phyloP scores from a whole-genome alignment of 2,329 filamentous ascomycete genomes.

The Sordariomycetes sp. region DNA sequence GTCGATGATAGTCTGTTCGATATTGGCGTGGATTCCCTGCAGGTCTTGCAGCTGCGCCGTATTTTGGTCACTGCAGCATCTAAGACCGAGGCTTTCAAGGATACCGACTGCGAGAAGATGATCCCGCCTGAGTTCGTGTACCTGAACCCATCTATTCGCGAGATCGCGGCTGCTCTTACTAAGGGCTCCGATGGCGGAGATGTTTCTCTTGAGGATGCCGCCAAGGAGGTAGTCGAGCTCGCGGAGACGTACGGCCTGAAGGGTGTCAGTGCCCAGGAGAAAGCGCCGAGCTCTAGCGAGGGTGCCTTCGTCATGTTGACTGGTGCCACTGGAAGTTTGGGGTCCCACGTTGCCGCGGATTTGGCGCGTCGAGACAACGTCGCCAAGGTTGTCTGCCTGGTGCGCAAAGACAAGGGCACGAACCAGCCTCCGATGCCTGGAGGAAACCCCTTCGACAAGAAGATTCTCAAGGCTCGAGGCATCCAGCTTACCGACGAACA shows the following conservation, averaged over 20 bases:
- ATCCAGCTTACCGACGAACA: constrained; percentile 6
- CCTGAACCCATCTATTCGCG: neutral
- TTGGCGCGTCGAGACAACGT: neutral
- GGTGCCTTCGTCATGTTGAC: neutral
- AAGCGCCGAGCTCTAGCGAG: neutral
- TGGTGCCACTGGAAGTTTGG: neutral
- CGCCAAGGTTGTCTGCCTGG: neutral
- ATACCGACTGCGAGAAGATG: neutral
- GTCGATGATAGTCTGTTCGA: neutral
- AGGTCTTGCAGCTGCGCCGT: neutral
- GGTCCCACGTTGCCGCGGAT: neutral
- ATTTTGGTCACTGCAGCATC: neutral
- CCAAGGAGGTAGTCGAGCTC: neutral
- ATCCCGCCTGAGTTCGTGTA: neutral
- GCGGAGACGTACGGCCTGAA: neutral
- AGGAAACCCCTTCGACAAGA: constrained; percentile 1
- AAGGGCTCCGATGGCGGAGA: neutral
- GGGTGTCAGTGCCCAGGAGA: neutral
- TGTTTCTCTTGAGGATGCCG: neutral
- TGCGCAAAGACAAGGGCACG: neutral
- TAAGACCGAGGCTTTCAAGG: neutral
- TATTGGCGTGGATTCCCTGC: neutral
- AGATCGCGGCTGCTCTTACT: neutral
- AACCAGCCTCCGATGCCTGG: neutral
- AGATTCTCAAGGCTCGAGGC: constrained; percentile 4